phyloP scores from a whole-genome alignment of 352 stramenopile genomes.

The Blastocystis sp. region DNA sequence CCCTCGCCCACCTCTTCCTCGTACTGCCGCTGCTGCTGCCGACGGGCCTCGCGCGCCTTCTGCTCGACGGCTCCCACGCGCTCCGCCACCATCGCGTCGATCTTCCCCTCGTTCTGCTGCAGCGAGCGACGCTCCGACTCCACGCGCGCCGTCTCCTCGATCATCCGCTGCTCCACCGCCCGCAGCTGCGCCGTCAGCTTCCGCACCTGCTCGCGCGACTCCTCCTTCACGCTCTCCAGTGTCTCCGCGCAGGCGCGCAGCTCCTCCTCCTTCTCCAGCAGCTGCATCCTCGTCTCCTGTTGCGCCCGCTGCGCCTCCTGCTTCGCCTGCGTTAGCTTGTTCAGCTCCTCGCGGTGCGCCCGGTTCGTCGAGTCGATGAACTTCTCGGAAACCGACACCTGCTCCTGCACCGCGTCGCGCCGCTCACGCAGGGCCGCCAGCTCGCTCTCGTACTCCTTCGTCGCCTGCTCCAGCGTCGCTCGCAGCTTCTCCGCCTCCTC shows the following conservation, averaged over 20 bases:
- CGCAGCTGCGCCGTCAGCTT: background rate
- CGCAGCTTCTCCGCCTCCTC: background rate
- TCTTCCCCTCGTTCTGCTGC: background rate
- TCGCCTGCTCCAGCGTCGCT: background rate
- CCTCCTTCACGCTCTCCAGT: background rate
- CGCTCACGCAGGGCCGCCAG: slow-evolving; percentile 1
- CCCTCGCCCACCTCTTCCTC: slow-evolving; percentile 9
- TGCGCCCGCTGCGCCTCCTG: slow-evolving; percentile 6
- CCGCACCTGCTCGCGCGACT: background rate
- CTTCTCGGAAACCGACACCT: background rate
- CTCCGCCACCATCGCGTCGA: background rate
- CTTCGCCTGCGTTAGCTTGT: background rate
- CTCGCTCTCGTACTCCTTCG: slow-evolving; percentile 18
- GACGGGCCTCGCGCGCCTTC: background rate
- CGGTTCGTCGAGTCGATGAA: background rate
- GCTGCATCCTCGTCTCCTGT: background rate
- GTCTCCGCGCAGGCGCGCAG: background rate
- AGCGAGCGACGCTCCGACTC: background rate
- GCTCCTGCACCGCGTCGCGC: background rate
- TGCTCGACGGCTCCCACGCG: background rate
- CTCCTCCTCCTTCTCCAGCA: slow-evolving; percentile 19
- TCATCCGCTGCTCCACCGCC: background rate
- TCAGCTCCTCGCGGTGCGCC: slow-evolving; percentile 27
- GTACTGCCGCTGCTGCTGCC: background rate
- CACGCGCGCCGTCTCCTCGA: background rate